Conservation (phyloP, 345 rosid genomes). For the Lepidium aucheri region DNA sequence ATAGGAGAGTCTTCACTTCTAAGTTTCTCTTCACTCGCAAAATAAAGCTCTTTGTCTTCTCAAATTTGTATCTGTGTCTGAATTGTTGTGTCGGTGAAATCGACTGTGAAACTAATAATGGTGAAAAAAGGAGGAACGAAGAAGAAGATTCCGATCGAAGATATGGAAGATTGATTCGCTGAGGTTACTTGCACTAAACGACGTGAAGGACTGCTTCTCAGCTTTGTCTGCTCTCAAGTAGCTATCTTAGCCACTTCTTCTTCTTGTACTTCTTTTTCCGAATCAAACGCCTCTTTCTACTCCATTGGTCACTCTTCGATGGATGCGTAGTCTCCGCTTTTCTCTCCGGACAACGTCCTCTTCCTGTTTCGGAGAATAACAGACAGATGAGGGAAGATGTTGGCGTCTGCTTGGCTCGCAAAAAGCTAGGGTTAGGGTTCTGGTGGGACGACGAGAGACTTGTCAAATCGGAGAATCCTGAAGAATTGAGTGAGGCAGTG, state of each 20-base stretch:
- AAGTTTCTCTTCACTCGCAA: too few relatives aligned
- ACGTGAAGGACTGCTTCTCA: background rate
- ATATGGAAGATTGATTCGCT: background rate
- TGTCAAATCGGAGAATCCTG: background rate
- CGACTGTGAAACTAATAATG: background rate
- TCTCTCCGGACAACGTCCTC: background rate
- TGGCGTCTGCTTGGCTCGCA: background rate
- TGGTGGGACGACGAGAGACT: background rate
- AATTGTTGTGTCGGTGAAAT: too few relatives aligned
- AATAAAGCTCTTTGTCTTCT: too few relatives aligned
- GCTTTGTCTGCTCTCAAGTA: background rate
- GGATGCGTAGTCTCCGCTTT: background rate
- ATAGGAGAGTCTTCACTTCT: too few relatives aligned
- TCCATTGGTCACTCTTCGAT: slow-evolving; percentile 6
- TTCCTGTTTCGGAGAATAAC: too few relatives aligned
- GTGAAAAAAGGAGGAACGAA: background rate
- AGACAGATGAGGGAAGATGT: background rate
- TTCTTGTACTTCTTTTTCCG: too few relatives aligned
- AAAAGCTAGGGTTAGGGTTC: slow-evolving; percentile 1
- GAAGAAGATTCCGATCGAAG: background rate
- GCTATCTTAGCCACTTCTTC: background rate
- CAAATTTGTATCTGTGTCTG: too few relatives aligned
- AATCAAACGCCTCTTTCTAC: background rate
- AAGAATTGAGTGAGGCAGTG: background rate
- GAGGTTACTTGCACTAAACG: background rate